Base-by-base conservation (phyloP, 345 rosid species). In the Durio zibethinus region DNA sequence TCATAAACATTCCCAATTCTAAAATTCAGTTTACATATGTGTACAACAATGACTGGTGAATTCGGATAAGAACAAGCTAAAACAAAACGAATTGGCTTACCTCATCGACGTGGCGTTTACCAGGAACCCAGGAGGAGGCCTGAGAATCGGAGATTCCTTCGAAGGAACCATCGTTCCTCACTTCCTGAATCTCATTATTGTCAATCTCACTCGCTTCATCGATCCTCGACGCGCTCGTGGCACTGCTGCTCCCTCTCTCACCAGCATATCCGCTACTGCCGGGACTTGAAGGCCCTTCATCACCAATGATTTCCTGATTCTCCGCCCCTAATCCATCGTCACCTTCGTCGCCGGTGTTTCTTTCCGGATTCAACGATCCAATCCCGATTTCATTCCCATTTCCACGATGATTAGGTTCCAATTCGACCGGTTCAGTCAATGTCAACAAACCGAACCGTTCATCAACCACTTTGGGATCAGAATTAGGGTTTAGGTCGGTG, bases 251-350 rank as follows among this genome's bases (percentile, higher is more conserved):
- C 59, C 98, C 98, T 88, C 97, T 90, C 88, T 89, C 99, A 23
- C 97, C 98, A 10, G 93, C 99, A 74, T 96, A 96, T 7, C 99
- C 98, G 45, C 99, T 93, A 72, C 97, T 96, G 62, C 94, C 89
- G 25, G 99, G 94, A 79, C 97, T 93, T 38, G 88, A 81, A 72
- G 87, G 91, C 69, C 83, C 85, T 40, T 85, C 96, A 81, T 82
- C 89, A 78, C 88, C 91, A 48, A 87, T 70, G 77, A 86, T 29
- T 21, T 61, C 80, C 74, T 25, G 48, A 64, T 79, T 54, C 83
- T 77, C 45, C 50, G 68, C 33, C 10, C 7, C 23, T 47, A 60
- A 42, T 52, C 14, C 47, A 0, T 25, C 57, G 10, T 67, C 76
- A 8, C 15, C 78, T 23, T 63, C 77, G 29, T 63, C 81, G 36